Conservation (phyloP, 208 protist genomes). For the Acanthamoeba culbertsoni region DNA sequence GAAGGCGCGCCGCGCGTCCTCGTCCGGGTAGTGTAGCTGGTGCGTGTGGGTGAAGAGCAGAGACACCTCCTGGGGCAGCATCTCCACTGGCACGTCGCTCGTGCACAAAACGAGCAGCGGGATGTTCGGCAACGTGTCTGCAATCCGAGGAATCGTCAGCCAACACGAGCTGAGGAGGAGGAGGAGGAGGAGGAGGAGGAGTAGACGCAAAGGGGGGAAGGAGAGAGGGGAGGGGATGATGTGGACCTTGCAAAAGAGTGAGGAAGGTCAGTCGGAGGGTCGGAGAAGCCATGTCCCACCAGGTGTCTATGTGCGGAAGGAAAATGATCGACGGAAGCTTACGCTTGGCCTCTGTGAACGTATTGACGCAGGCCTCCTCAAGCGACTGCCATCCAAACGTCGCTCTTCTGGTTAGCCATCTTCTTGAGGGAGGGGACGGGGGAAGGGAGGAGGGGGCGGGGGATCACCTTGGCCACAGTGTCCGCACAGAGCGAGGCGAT, state of each 20-base stretch:
- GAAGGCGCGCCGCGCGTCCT: background rate
- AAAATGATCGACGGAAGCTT: conserved; percentile 58
- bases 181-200: background rate
- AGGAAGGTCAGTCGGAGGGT: conserved; percentile 41
- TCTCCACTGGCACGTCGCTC: background rate
- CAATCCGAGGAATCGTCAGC: background rate
- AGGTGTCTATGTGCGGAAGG: conserved; percentile 46
- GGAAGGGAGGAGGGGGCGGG: background rate
- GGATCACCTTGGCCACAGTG: conserved; percentile 6
- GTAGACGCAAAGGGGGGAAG: background rate
- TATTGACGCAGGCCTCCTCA: conserved; percentile 57
- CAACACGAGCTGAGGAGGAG: background rate
- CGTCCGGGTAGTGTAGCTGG: conserved; percentile 3
- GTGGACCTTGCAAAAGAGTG: conserved; percentile 12
- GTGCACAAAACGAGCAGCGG: background rate
- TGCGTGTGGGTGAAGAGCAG: conserved; percentile 12
- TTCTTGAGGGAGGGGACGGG: background rate
- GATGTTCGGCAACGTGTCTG: background rate
- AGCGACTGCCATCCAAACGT: background rate
- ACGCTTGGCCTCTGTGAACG: conserved; percentile 42
- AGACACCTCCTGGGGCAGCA: conserved; percentile 1
- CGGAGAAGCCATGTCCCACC: conserved; percentile 60
- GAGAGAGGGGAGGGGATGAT: background rate
- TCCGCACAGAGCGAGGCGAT: conserved; percentile 43
- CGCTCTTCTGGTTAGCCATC: background rate